Evolutionary conservation across 2,329 filamentous ascomycete genomes (phyloP).

Genomic region (Cryphonectria radicalis): DNA sequence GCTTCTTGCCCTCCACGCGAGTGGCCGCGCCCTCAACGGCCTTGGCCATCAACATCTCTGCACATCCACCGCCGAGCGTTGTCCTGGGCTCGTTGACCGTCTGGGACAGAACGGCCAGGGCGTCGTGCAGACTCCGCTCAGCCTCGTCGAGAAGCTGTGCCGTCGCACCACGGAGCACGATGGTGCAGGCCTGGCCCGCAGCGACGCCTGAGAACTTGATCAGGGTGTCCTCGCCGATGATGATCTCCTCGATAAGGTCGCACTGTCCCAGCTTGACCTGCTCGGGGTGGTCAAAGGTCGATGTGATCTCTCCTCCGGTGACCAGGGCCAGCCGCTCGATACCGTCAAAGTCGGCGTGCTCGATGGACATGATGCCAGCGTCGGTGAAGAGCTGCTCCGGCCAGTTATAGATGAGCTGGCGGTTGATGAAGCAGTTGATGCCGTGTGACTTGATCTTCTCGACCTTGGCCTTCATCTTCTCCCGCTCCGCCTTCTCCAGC

Average conservation of each 20-base stretch:
- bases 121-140: slow-evolving; percentile 94
- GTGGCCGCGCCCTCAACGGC: slow-evolving; percentile 92
- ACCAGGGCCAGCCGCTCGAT: slow-evolving; percentile 94
- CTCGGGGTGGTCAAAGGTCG: slow-evolving; percentile 97
- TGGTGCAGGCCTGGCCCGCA: slow-evolving; percentile 91
- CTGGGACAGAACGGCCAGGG: slow-evolving; percentile 92
- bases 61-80: slow-evolving; percentile 92
- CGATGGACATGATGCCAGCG: slow-evolving; percentile 96
- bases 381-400: slow-evolving; percentile 98
- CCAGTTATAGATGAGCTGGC: slow-evolving; percentile 99
- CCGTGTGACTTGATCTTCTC: slow-evolving; percentile 98
- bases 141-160: slow-evolving; percentile 97
- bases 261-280: slow-evolving; percentile 95
- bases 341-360: slow-evolving; percentile 98
- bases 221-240: slow-evolving; percentile 95
- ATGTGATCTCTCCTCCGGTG: slow-evolving; percentile 95
- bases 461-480: slow-evolving; percentile 99
- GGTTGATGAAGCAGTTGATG: slow-evolving; percentile 99
- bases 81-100: slow-evolving; percentile 94
- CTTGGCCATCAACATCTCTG: slow-evolving; percentile 99
- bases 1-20: slow-evolving; percentile 95
- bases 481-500: slow-evolving; percentile 94
- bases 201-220: slow-evolving; percentile 98
- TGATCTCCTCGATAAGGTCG: slow-evolving; percentile 95
- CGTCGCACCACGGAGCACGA: slow-evolving; percentile 93